Base-by-base conservation (phyloP, 257 asterid species). In the Marsdenia floribunda region DNA sequence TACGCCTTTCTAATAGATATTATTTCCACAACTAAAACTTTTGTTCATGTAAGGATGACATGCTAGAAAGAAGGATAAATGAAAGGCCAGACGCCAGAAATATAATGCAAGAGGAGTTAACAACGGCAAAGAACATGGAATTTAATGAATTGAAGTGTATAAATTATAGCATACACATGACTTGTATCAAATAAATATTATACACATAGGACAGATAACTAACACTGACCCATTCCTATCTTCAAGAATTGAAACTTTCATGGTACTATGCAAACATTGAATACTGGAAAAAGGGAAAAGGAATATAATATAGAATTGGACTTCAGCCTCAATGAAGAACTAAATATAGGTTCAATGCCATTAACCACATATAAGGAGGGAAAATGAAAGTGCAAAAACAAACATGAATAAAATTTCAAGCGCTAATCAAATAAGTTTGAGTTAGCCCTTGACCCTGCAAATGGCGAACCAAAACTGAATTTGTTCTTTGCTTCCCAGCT, bases 401-500 rank as follows among this genome's bases (percentile, higher is more conserved):
- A 19, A 37, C 3, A 50, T 42, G 26, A 53, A 26, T 6, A 38
- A 46, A 64, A 19, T 33, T 33, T n/a, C 3, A 5, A 19, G 16
- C 15, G 4, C 19, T 35, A 18, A 21, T 35, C 24, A 37, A 49
- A 53, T n/a, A 65, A n/a, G 68, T 38, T 42, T 22, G 73, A 72
- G 68, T 94, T 92, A 55, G 90, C 64, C 78, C 86, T 80, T 38
- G 86, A 29, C 70, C 82, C 86, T 42, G 97, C 88, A 85, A 76
- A 87, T 55, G 85, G 83, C 74, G 98, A 94, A 70, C 96, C 97
- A 66, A 87, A 82, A 76, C 92, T 90, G 74, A 83, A 40, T 67
- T 89, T 74, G 76, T 69, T 80, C 29, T 91, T 96, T 16, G 84
- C 65, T 72, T 94, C 96, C 13, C 93, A 89, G 79, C 91, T 57